Conservation (phyloP, 2,329 filamentous ascomycete species). For the Tolypocladium tundrense region DNA sequence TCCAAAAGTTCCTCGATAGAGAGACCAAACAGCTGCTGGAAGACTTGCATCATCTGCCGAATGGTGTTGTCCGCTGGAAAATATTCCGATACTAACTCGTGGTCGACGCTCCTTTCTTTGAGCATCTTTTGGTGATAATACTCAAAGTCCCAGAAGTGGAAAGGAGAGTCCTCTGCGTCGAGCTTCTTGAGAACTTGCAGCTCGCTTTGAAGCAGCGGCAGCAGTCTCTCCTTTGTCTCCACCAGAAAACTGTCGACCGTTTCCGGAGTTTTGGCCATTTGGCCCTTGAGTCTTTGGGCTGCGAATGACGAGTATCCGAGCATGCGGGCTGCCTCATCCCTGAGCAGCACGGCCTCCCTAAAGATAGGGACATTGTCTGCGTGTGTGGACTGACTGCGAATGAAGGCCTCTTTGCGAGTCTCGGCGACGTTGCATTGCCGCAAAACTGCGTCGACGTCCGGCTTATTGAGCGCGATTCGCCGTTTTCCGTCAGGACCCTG, state of each 20-base stretch:
- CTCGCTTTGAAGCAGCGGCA: neutral
- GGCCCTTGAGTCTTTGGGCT: neutral
- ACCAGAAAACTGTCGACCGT: neutral
- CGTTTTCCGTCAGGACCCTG: neutral
- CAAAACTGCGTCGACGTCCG: neutral
- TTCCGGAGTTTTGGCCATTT: slow-evolving; percentile 2
- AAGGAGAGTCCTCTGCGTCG: neutral
- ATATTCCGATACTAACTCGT: slow-evolving; percentile 1
- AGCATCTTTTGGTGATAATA: slow-evolving; percentile 1
- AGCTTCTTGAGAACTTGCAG: neutral
- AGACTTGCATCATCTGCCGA: slow-evolving; percentile 1
- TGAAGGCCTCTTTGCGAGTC: neutral
- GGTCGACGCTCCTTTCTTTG: neutral
- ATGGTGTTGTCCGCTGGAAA: slow-evolving; percentile 1
- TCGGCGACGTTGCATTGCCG: neutral
- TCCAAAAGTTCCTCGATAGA: neutral
- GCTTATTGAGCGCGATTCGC: neutral
- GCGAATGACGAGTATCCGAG: slow-evolving; percentile 2
- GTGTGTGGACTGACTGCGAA: neutral
- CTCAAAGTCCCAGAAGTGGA: slow-evolving; percentile 1
- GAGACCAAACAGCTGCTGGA: slow-evolving; percentile 1
- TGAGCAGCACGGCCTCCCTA: slow-evolving; percentile 2
- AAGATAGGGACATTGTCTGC: slow-evolving; percentile 1
- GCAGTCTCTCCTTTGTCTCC: neutral
- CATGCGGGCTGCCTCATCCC: slow-evolving; percentile 4